Base-by-base conservation (phyloP, 305 asterid species). In the Fraxinus floribunda region DNA sequence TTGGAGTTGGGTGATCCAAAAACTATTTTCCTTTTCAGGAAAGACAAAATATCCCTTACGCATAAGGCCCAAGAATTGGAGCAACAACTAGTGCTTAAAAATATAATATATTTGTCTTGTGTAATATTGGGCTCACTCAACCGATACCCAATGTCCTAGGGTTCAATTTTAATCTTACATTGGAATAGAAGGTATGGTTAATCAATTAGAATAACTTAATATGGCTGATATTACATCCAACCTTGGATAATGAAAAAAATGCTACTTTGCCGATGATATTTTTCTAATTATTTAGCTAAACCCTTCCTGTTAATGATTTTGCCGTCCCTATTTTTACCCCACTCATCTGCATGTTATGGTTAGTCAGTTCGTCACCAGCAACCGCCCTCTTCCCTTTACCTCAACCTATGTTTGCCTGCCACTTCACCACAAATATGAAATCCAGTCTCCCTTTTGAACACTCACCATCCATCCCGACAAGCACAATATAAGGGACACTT, bases 391-490 rank as follows among this genome's bases (percentile, higher is more conserved):
- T 66, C 36, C 73, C 73, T 66, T 9, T 24, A 10, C 36, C 30
- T 60, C 70, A 60, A 60, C 70, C 70, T 22, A 26, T 66, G 73
- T 66, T 26, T 26, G 70, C 73, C 35, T 9, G 73, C 36, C 35
- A 66, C 36, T 4, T 24, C 73, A 66, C n/a, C 35, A 66, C 36
- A 3, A 66, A 24, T 3, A 2, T 66, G 35, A 66, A 24, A 66
- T 66, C 73, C 73, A 10, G 35, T 22, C 73, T 66, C 73, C 73
- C 73, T 24, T 64, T 66, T 66, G 36, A 66, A 66, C 74, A 60
- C 18, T 26, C 36, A 4, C 8, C 35, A 24, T 29, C 36, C 36
- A 26, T 26, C 73, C 36, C 2, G 1, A 66, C 36, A 26, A 60
- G 74, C 74, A 66, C 74, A 64, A 10, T 22, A 3, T 4, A 4